Conservation (phyloP, 306 rosid species). For the Glycyrrhiza uralensis region DNA sequence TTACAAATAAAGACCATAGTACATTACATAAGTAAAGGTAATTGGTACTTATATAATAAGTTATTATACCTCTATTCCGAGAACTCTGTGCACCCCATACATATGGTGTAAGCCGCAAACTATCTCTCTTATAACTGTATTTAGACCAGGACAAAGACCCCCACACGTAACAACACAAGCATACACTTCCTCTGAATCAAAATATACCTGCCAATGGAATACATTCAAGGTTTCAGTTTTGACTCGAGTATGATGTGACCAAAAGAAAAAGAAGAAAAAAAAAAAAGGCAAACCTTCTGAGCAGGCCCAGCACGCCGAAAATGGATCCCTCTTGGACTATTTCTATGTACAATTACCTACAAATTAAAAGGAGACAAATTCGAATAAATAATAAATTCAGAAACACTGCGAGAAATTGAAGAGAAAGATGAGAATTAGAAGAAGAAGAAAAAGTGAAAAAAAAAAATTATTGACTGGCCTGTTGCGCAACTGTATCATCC, state of each 20-base stretch:
- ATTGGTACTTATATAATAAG: not conserved
- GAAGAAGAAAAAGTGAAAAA: not conserved
- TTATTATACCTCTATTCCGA: constrained; percentile 60
- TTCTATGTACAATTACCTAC: constrained; percentile 72
- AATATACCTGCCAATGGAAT: constrained; percentile 66
- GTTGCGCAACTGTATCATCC: constrained; percentile 68
- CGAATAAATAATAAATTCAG: not conserved
- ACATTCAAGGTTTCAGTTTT: constrained; percentile 1
- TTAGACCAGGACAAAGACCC: constrained; percentile 97
- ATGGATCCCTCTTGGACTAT: constrained; percentile 79
- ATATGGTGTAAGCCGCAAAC: constrained; percentile 82
- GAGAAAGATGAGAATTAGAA: not conserved
- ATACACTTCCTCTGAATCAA: constrained; percentile 71
- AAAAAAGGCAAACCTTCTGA: constrained; percentile 48
- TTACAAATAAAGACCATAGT: not conserved
- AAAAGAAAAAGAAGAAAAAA: no score
- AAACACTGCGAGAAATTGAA: not conserved
- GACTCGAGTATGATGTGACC: no score
- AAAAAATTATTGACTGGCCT: constrained; percentile 39
- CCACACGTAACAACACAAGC: constrained; percentile 96
- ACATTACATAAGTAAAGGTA: not conserved
- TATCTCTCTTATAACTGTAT: constrained; percentile 91
- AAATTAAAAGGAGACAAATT: constrained; percentile 9
- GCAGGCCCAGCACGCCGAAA: constrained; percentile 92
- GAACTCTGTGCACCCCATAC: constrained; percentile 80